These are phyloP conservation scores for Solanum hybrid DNA, from an alignment of 305 asterid genomes.

Conservation along the genomic window DNA sequence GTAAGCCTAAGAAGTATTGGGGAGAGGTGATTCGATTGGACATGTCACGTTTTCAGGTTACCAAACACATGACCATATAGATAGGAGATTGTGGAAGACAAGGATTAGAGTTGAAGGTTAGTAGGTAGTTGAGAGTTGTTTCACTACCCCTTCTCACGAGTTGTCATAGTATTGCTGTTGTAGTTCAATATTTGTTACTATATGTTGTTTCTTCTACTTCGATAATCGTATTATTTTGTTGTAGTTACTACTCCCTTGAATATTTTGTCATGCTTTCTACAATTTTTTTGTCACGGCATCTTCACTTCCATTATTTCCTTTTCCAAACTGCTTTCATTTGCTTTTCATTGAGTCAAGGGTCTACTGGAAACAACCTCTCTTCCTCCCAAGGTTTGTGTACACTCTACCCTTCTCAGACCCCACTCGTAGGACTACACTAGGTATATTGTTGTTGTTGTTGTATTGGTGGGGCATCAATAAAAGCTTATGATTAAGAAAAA, in stretches of 20 bases:
- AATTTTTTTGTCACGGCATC: not conserved
- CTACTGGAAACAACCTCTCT: not conserved
- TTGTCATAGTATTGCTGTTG: not conserved
- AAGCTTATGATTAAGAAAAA: not conserved
- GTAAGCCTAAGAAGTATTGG: not conserved
- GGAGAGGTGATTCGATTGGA: not conserved
- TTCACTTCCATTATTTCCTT: not conserved
- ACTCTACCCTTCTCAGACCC: not conserved
- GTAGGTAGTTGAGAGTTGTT: not conserved
- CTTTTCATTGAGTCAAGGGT: not conserved
- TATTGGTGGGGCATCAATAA: not conserved
- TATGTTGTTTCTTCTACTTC: not conserved
- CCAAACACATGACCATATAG: not conserved
- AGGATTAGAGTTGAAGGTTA: not conserved
- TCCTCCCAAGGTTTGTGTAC: not conserved
- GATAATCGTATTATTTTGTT: not conserved
- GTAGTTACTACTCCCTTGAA: not conserved
- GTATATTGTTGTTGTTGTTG: not conserved
- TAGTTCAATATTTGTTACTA: not conserved
- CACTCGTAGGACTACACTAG: not conserved
- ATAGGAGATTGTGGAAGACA: not conserved
- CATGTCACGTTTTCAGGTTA: not conserved
- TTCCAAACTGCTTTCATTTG: not conserved
- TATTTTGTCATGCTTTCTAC: not conserved
- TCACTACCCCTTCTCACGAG: not conserved